These are phyloP conservation scores for Pascua guehoae DNA, from an alignment of 1,284 basidiomycete genomes.

Conservation along the genomic window DNA sequence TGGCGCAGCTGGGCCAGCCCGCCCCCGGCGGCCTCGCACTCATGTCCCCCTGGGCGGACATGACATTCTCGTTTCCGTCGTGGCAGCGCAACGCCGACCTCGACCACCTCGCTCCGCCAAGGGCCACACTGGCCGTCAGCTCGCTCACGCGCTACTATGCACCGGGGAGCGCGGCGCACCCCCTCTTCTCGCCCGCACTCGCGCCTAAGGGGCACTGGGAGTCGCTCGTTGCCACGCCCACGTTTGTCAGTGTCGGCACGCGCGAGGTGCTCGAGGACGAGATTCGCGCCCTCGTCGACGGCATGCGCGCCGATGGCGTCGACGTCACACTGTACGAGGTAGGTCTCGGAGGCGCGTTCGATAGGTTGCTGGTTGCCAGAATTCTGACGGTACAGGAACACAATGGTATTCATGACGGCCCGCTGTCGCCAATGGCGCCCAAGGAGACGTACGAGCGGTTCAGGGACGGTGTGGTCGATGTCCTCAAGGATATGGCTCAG, in stretches of 20 bases:
- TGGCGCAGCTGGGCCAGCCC: slow-evolving; percentile 3
- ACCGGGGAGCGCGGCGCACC: not conserved
- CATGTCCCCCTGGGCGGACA: slow-evolving; percentile 59
- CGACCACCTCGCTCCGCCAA: slow-evolving; percentile 15
- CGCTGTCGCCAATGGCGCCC: not conserved
- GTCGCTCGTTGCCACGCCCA: slow-evolving; percentile 19
- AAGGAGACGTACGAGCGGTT: slow-evolving; percentile 1
- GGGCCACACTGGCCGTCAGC: slow-evolving; percentile 5
- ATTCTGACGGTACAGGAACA: not conserved
- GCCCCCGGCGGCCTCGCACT: slow-evolving; percentile 56
- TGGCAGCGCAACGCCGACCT: slow-evolving; percentile 5
- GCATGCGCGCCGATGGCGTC: slow-evolving; percentile 35
- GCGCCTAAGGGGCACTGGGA: slow-evolving; percentile 16
- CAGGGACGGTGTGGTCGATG: not conserved
- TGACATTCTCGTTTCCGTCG: slow-evolving; percentile 32
- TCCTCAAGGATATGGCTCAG: not conserved
- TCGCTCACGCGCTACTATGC: slow-evolving; percentile 21
- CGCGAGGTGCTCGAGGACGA: slow-evolving; percentile 38
- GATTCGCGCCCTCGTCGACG: slow-evolving; percentile 22
- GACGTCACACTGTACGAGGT: slow-evolving; percentile 17
- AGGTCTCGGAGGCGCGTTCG: not conserved
- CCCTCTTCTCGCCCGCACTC: slow-evolving; percentile 26
- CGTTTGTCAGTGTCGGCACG: slow-evolving; percentile 37
- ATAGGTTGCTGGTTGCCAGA: not conserved
- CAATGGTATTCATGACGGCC: not conserved